A percentile compares a stretch with the other conserved stretches of the same genome.
phyloP scores from a whole-genome alignment of 495 filamentous ascomycete genomes.

The Staphylotrichum tortipilum region DNA sequence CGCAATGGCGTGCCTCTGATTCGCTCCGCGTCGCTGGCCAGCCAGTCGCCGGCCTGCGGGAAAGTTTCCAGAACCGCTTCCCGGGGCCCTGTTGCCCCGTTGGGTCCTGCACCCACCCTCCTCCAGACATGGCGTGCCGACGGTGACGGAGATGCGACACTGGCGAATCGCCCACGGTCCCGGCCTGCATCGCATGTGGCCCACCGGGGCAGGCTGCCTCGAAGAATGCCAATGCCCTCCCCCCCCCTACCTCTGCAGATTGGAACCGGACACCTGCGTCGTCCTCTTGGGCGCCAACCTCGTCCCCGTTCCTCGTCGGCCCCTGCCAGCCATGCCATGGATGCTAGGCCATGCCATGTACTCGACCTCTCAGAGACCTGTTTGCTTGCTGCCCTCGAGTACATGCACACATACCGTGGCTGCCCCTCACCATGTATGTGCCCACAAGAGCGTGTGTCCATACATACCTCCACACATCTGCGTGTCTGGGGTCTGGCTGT shows the following conservation, averaged over 20 bases:
- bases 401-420: too few relatives aligned
- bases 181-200: slow-evolving; percentile 9
- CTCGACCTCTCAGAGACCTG: too few relatives aligned
- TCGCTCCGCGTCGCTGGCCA: slow-evolving; percentile 13
- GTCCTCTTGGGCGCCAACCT: not conserved
- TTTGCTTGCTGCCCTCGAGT: too few relatives aligned
- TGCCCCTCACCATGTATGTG: too few relatives aligned
- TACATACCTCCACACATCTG: too few relatives aligned
- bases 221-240: too few relatives aligned
- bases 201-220: not conserved
- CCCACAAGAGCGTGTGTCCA: too few relatives aligned
- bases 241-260: not conserved
- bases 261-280: slow-evolving; percentile 5
- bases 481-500: too few relatives aligned
- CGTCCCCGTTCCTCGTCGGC: slow-evolving; percentile 17
- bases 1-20: slow-evolving; percentile 24
- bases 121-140: slow-evolving; percentile 8
- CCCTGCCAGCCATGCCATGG: too few relatives aligned
- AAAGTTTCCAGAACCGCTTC: slow-evolving; percentile 12
- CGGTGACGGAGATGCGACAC: slow-evolving; percentile 10
- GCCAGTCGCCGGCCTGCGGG: not conserved
- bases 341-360: slow-evolving; percentile 37
- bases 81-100: slow-evolving; percentile 1
- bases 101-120: too few relatives aligned
- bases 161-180: slow-evolving; percentile 26